phyloP scores from a whole-genome alignment of 768 basidiomycete genomes.

The Naganishia vishniacii region DNA sequence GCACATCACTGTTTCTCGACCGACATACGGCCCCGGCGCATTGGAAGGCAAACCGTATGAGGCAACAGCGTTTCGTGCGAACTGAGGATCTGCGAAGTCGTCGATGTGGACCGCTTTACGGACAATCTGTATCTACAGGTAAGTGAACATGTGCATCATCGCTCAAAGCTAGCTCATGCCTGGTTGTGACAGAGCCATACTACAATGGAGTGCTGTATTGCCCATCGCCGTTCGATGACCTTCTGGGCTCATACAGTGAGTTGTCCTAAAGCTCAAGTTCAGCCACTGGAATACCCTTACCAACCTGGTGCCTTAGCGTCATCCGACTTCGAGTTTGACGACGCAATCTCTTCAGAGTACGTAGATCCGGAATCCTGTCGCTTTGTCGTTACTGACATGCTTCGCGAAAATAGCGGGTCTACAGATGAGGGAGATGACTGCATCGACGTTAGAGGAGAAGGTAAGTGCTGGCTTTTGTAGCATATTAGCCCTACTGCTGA shows the following conservation, averaged over 20 bases:
- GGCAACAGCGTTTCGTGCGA: constrained; percentile 10
- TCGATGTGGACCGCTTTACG: constrained; percentile 5
- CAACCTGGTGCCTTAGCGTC: too few relatives aligned
- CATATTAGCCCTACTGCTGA: background rate
- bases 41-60: constrained; percentile 9
- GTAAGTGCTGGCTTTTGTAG: background rate
- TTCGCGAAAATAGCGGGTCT: background rate
- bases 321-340: background rate
- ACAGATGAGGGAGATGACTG: background rate
- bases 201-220: constrained; percentile 10
- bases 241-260: background rate
- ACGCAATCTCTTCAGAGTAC: background rate
- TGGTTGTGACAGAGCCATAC: background rate
- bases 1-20: background rate
- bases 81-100: background rate
- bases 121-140: constrained; percentile 6
- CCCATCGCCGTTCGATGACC: constrained; percentile 4
- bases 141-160: background rate
- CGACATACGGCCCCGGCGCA: constrained; percentile 1
- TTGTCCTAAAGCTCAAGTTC: too few relatives aligned
- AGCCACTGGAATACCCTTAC: too few relatives aligned
- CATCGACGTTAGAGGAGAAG: background rate
- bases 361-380: background rate
- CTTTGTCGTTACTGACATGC: background rate
- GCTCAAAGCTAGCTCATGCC: too few relatives aligned